Evolutionary conservation across 75 land plant genomes (phyloP).

Genomic region (Adiantum capillusveneris): DNA sequence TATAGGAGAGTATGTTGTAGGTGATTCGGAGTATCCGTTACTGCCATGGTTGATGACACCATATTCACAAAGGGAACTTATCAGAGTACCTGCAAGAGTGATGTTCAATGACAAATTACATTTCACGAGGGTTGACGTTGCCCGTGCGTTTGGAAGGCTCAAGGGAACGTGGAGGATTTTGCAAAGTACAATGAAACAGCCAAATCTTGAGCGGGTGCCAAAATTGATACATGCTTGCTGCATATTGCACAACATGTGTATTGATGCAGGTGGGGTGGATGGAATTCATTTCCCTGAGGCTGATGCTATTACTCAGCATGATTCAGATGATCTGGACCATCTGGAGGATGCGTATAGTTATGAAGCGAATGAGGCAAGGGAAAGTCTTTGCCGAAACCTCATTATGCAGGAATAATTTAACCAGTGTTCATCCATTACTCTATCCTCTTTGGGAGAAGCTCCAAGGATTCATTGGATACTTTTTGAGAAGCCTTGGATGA

Average conservation of each 20-base stretch:
- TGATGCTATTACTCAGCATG: neutral
- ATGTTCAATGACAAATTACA: constrained; percentile 15
- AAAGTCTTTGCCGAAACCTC: too few relatives aligned
- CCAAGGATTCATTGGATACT: too few relatives aligned
- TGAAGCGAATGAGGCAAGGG: too few relatives aligned
- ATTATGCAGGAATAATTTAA: too few relatives aligned
- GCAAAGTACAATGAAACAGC: constrained; percentile 11
- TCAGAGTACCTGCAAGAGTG: constrained; percentile 1
- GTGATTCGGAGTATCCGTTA: constrained; percentile 16
- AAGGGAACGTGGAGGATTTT: constrained; percentile 26
- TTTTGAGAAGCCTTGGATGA: too few relatives aligned
- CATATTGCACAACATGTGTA: constrained; percentile 24
- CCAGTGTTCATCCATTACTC: too few relatives aligned
- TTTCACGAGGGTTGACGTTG: constrained; percentile 12
- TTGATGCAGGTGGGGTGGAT: constrained; percentile 6
- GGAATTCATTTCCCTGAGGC: constrained; percentile 3
- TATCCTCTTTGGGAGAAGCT: too few relatives aligned
- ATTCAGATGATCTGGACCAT: too few relatives aligned
- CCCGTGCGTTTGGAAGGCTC: constrained; percentile 19
- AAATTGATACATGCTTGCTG: constrained; percentile 19
- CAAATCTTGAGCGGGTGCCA: constrained; percentile 18
- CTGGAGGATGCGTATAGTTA: too few relatives aligned
- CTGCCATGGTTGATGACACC: constrained; percentile 25
- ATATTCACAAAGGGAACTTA: neutral
- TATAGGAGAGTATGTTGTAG: constrained; percentile 21